phyloP scores from a whole-genome alignment of 2,329 filamentous ascomycete species.

The Ilyonectria destructans region DNA sequence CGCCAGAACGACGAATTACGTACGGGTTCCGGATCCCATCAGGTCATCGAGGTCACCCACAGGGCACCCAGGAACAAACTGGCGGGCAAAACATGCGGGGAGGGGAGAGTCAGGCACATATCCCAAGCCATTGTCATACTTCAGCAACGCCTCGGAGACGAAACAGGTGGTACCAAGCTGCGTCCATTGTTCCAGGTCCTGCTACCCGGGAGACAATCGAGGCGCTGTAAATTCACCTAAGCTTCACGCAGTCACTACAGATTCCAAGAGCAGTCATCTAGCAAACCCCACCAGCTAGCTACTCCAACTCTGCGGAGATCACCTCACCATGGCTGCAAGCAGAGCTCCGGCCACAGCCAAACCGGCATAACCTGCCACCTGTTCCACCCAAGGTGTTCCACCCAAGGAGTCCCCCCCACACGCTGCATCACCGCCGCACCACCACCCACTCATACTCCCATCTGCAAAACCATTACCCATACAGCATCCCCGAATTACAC shows the following conservation, averaged over 20 bases:
- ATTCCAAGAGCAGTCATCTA: not conserved
- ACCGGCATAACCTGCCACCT: no score
- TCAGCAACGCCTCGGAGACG: no score
- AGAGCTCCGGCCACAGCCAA: no score
- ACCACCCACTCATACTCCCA: not conserved
- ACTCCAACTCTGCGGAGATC: not conserved
- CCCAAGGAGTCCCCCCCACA: no score
- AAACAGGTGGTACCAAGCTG: not conserved
- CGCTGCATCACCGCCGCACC: no score
- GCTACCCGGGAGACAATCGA: no score
- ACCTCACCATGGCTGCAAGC: no score
- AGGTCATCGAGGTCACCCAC: constrained; percentile 16
- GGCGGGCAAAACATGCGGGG: not conserved
- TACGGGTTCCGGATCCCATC: constrained; percentile 13
- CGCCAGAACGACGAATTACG: not conserved
- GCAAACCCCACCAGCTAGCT: not conserved
- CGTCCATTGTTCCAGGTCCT: not conserved
- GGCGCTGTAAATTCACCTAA: no score
- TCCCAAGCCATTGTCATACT: not conserved
- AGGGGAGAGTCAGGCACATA: not conserved
- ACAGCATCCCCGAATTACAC: not conserved
- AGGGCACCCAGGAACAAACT: not conserved
- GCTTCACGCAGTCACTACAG: not conserved
- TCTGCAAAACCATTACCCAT: not conserved
- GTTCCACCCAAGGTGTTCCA: no score